Percentiles rank a stretch among this genome's conserved stretches.
Evolutionary conservation across 1,139 yeast genomes (phyloP).

Genomic region (Yamadazyma diospyri): DNA sequence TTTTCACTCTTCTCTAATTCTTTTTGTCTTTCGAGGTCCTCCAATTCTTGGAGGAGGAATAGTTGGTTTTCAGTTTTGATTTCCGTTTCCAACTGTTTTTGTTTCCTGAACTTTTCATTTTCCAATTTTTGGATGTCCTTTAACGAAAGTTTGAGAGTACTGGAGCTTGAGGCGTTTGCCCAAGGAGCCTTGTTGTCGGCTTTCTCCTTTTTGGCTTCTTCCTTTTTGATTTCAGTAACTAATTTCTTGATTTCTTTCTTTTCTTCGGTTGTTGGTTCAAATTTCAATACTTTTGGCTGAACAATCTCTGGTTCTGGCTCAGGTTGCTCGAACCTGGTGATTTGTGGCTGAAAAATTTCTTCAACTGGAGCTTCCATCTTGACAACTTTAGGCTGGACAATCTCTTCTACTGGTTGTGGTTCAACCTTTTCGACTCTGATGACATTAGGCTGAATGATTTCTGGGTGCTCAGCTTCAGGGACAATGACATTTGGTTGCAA

Average conservation of each 20-base stretch:
- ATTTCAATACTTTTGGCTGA: constrained; percentile 3
- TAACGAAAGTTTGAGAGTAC: constrained; percentile 51
- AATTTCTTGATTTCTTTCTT: constrained; percentile 1
- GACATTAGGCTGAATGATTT: constrained; percentile 10
- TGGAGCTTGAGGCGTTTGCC: constrained; percentile 33
- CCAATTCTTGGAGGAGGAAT: constrained; percentile 12
- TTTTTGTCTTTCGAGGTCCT: constrained; percentile 18
- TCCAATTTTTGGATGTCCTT: constrained; percentile 71
- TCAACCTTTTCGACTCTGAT: constrained; percentile 4
- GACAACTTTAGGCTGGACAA: constrained; percentile 5
- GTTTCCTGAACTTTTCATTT: constrained; percentile 47
- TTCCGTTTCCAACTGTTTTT: constrained; percentile 33
- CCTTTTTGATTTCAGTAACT: constrained; percentile 2
- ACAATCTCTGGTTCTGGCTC: constrained; percentile 3
- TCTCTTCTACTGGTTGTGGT: constrained; percentile 1
- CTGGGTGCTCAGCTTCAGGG: constrained; percentile 2
- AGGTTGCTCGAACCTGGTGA: background rate
- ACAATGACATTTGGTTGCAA: constrained; percentile 11
- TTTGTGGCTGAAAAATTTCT: constrained; percentile 4
- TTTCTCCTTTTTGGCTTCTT: constrained; percentile 1
- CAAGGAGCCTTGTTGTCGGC: constrained; percentile 48
- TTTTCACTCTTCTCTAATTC: constrained; percentile 17
- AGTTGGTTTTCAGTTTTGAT: constrained; percentile 20
- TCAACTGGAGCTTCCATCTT: constrained; percentile 4
- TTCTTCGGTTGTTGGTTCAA: constrained; percentile 1